A percentile compares a stretch with the other conserved stretches of the same genome.
Conservation (phyloP, 345 rosid species). For the Brassica incana region DNA sequence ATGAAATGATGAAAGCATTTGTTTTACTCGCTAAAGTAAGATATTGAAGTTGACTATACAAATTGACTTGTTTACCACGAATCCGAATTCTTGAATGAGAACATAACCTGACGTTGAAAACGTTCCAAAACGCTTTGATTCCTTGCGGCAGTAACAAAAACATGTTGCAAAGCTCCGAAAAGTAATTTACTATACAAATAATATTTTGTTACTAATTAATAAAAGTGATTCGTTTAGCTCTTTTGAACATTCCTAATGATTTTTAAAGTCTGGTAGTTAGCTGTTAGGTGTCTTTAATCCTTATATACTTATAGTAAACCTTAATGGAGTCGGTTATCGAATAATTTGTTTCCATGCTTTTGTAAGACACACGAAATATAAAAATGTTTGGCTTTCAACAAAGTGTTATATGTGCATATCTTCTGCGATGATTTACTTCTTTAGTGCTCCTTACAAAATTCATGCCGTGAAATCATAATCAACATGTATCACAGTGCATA, state of each 20-base stretch:
- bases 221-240: slow-evolving; percentile 25
- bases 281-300: slow-evolving; percentile 24
- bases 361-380: slow-evolving; percentile 7
- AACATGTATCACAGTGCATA: background rate
- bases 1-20: background rate
- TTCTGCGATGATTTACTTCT: background rate
- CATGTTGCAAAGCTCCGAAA: slow-evolving; percentile 17
- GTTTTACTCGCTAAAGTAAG: too few relatives aligned
- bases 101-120: slow-evolving; percentile 6
- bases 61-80: slow-evolving; percentile 4
- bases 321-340: slow-evolving; percentile 38
- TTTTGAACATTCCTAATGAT: slow-evolving; percentile 8
- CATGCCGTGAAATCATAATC: slow-evolving; percentile 8
- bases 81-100: background rate
- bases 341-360: slow-evolving; percentile 26
- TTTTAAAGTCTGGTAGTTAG: slow-evolving; percentile 23
- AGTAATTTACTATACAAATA: background rate
- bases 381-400: background rate
- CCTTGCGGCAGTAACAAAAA: slow-evolving; percentile 23
- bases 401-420: background rate
- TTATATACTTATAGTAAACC: slow-evolving; percentile 5
- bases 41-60: too few relatives aligned
- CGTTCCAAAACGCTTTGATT: slow-evolving; percentile 23
- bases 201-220: background rate
- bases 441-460: slow-evolving; percentile 3